phyloP scores from a whole-genome alignment of 257 asterid species.

The Solanum lycopersicoides region DNA sequence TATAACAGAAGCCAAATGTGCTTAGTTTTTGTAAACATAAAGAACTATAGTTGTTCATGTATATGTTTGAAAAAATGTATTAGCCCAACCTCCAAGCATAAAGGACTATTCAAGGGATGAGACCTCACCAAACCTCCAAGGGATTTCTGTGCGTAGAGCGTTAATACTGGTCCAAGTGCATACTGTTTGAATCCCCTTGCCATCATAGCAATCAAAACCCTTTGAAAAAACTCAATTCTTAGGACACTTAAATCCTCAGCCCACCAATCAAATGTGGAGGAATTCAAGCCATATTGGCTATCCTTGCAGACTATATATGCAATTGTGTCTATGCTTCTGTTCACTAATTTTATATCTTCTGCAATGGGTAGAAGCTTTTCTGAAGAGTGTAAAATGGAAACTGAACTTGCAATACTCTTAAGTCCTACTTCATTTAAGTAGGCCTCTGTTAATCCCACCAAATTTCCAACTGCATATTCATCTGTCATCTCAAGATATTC shows the following conservation, averaged over 20 bases:
- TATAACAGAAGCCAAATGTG: background rate
- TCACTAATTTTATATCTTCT: constrained; percentile 57
- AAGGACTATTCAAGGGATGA: constrained; percentile 4
- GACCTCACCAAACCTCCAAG: constrained; percentile 89
- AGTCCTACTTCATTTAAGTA: constrained; percentile 60
- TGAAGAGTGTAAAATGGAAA: constrained; percentile 49
- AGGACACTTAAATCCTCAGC: constrained; percentile 70
- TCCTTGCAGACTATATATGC: constrained; percentile 63
- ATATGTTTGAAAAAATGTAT: background rate
- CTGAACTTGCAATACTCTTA: constrained; percentile 64
- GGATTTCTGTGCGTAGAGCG: constrained; percentile 78
- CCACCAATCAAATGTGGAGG: constrained; percentile 61
- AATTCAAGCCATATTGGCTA: constrained; percentile 30
- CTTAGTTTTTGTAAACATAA: background rate
- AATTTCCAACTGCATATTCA: constrained; percentile 52
- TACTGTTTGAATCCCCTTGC: constrained; percentile 67
- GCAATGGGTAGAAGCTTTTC: constrained; percentile 59
- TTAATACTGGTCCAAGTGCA: constrained; percentile 65
- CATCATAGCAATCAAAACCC: constrained; percentile 71
- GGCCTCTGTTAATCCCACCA: constrained; percentile 52
- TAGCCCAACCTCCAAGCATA: background rate
- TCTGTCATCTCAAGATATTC: constrained; percentile 86
- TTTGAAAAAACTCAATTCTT: constrained; percentile 58
- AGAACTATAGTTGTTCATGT: background rate
- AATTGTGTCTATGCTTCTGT: constrained; percentile 62